Percentiles rank a stretch among this genome's conserved stretches.
Conservation (phyloP, 352 stramenopile genomes). For the Pythium monospermum region DNA sequence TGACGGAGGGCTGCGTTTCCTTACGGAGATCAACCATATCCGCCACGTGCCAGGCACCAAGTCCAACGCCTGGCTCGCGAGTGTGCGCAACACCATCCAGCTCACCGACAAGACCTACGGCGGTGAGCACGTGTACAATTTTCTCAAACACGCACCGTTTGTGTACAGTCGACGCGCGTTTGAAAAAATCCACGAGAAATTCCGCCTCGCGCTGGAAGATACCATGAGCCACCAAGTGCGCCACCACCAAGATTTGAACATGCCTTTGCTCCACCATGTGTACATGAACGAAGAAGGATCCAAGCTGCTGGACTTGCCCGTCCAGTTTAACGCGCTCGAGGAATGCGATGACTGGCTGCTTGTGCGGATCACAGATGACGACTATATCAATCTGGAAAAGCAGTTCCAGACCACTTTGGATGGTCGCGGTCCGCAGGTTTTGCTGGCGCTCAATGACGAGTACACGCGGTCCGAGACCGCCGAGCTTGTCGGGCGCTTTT, state of each 20-base stretch:
- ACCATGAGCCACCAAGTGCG: constrained; percentile 62
- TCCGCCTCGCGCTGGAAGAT: constrained; percentile 40
- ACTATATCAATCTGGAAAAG: constrained; percentile 23
- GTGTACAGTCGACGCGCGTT: constrained; percentile 73
- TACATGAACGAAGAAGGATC: constrained; percentile 83
- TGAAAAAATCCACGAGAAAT: constrained; percentile 72
- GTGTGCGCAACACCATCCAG: constrained; percentile 70
- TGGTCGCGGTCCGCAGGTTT: constrained; percentile 45
- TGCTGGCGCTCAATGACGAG: constrained; percentile 82
- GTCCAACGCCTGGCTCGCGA: constrained; percentile 67
- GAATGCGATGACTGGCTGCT: constrained; percentile 83
- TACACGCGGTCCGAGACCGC: constrained; percentile 51
- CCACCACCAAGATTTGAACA: constrained; percentile 68
- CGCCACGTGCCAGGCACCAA: constrained; percentile 59
- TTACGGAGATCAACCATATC: constrained; percentile 85
- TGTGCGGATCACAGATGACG: constrained; percentile 57
- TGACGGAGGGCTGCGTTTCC: constrained; percentile 59
- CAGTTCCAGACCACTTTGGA: constrained; percentile 38
- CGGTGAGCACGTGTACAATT: constrained; percentile 82
- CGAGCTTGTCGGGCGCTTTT: constrained; percentile 51
- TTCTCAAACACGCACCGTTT: constrained; percentile 82
- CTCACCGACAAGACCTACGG: constrained; percentile 70
- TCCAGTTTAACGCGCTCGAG: constrained; percentile 60
- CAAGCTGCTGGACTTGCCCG: constrained; percentile 42
- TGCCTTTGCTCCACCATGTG: constrained; percentile 78